A percentile compares a stretch with the other conserved stretches of the same genome.
phyloP scores from a whole-genome alignment of 345 rosid genomes.

The Sonneratia caseolaris region DNA sequence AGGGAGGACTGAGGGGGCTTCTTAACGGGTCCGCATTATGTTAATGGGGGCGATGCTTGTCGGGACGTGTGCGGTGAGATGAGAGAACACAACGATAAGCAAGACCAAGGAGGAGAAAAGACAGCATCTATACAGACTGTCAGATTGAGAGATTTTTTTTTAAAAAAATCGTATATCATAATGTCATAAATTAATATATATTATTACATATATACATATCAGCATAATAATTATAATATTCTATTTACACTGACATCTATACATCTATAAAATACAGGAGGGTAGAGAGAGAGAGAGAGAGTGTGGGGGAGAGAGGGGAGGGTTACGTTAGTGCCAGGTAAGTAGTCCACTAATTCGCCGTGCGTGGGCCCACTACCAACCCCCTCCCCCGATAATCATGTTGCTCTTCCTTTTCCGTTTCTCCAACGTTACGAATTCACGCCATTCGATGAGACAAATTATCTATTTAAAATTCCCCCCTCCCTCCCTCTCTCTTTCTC shows the following conservation, averaged over 20 bases:
- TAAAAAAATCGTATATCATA: not conserved
- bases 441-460: not conserved
- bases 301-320: not conserved
- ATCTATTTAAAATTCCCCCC: too few relatives aligned
- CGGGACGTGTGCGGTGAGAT: not conserved
- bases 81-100: not conserved
- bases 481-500: too few relatives aligned
- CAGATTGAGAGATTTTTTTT: not conserved
- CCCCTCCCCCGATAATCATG: not conserved
- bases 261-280: too few relatives aligned
- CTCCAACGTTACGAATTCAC: conserved; percentile 5
- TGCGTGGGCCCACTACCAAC: conserved; percentile 9
- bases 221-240: too few relatives aligned
- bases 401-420: conserved; percentile 1
- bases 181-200: too few relatives aligned
- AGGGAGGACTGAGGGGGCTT: not conserved
- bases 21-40: not conserved
- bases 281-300: too few relatives aligned
- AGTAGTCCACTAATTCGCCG: not conserved
- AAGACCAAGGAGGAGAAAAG: not conserved
- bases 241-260: too few relatives aligned
- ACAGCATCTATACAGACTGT: conserved; percentile 6
- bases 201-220: too few relatives aligned
- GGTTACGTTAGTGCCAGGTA: not conserved
- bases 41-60: not conserved